Evolutionary conservation across 139 green algal genomes (phyloP).

Genomic region (Closterium sp.): DNA sequence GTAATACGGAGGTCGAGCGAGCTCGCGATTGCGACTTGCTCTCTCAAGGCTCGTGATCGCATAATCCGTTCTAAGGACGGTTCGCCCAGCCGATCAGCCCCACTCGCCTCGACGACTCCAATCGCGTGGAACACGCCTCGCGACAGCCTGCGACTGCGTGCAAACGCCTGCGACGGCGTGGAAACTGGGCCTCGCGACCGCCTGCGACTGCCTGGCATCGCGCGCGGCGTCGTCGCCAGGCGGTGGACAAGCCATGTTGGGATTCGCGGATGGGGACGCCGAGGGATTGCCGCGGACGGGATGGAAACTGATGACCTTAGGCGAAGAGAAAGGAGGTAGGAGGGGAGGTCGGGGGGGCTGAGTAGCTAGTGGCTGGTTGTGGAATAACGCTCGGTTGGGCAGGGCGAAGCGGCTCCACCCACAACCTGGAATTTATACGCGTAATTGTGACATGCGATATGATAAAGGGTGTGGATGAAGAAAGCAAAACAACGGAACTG

Average conservation of each 20-base stretch:
- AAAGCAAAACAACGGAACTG: no score
- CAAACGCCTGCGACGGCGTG: neutral
- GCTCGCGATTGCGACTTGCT: no score
- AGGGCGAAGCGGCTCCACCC: neutral
- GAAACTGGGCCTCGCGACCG: neutral
- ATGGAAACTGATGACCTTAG: no score
- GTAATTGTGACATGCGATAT: neutral
- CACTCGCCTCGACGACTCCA: neutral
- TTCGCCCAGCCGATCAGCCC: neutral
- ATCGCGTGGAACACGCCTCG: neutral
- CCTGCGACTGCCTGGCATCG: neutral
- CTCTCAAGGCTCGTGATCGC: no score
- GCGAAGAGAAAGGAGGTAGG: no score
- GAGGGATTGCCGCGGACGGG: neutral
- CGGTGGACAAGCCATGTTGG: neutral
- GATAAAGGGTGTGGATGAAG: no score
- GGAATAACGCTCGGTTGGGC: neutral
- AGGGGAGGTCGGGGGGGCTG: no score
- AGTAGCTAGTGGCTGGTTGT: no score
- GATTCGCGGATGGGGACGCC: neutral
- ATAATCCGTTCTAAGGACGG: no score
- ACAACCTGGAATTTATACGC: no score
- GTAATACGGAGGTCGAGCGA: no score
- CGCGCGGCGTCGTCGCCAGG: neutral
- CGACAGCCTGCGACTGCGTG: neutral